These are phyloP conservation scores for Calonectria pseudoturangicola DNA, from an alignment of 2,329 filamentous ascomycete species.

Conservation along the genomic window DNA sequence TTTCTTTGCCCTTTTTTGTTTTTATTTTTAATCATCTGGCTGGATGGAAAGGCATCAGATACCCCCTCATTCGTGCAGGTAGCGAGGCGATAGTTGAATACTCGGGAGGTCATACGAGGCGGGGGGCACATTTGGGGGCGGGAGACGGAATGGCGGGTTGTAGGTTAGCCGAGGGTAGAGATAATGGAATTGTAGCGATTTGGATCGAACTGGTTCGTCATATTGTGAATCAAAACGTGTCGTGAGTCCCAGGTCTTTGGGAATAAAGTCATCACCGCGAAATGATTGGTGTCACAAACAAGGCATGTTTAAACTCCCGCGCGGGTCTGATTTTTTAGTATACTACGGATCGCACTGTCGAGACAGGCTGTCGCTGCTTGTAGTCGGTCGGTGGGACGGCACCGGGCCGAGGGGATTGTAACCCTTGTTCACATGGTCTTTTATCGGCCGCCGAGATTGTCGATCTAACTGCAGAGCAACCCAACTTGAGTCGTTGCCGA, in stretches of 20 bases:
- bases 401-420: constrained; percentile 28
- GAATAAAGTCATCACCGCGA: not conserved
- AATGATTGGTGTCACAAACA: constrained; percentile 10
- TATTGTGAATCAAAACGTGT: not conserved
- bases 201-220: constrained; percentile 6
- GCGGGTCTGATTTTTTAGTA: not conserved
- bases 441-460: constrained; percentile 30
- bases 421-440: constrained; percentile 32
- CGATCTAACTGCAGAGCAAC: constrained; percentile 33
- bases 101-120: constrained; percentile 33
- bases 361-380: constrained; percentile 3
- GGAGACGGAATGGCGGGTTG: constrained; percentile 5
- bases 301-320: not conserved
- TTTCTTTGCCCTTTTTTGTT: constrained; percentile 22
- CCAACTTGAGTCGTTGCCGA: constrained; percentile 12
- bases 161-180: constrained; percentile 30
- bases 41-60: constrained; percentile 56
- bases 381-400: constrained; percentile 29
- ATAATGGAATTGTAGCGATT: constrained; percentile 38
- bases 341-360: not conserved
- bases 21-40: constrained; percentile 49
- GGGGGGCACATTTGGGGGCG: constrained; percentile 18
- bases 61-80: constrained; percentile 54
- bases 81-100: constrained; percentile 48
- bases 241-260: not conserved